Conservation (phyloP, 768 basidiomycete species). For the Suillus decipiens region DNA sequence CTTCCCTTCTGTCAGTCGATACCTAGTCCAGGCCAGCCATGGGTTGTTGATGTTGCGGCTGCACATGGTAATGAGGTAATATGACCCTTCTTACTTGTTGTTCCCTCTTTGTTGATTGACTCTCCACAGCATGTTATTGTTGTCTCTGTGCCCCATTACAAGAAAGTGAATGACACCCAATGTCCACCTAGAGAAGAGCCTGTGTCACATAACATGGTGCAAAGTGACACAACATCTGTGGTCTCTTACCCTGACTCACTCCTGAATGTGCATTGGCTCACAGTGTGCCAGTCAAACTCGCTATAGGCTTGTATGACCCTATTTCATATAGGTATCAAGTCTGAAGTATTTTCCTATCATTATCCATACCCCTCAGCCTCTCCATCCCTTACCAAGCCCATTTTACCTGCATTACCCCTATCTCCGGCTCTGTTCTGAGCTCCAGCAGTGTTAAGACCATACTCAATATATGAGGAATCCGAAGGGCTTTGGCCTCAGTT, state of each 20-base stretch:
- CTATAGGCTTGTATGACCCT: no score
- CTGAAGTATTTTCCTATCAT: no score
- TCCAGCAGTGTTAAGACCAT: no score
- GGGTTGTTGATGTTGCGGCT: background rate
- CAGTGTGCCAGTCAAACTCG: no score
- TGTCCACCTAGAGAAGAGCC: background rate
- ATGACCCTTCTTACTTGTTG: background rate
- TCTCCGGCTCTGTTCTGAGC: no score
- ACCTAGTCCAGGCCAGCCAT: background rate
- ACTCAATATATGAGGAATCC: no score
- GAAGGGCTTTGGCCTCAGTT: no score
- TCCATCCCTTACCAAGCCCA: no score
- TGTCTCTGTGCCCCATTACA: background rate
- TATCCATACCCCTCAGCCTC: no score
- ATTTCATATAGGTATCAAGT: no score
- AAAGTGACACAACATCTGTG: background rate
- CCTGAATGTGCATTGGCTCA: background rate
- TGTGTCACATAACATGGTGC: background rate
- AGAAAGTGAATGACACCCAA: background rate
- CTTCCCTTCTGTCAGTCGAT: background rate
- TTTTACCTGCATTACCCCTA: no score
- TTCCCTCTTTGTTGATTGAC: background rate
- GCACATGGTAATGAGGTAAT: background rate
- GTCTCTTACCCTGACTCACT: background rate
- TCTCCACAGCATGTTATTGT: background rate